Conservation (phyloP, 192 early-diverging fungal species). For the Piromyces sp. region DNA sequence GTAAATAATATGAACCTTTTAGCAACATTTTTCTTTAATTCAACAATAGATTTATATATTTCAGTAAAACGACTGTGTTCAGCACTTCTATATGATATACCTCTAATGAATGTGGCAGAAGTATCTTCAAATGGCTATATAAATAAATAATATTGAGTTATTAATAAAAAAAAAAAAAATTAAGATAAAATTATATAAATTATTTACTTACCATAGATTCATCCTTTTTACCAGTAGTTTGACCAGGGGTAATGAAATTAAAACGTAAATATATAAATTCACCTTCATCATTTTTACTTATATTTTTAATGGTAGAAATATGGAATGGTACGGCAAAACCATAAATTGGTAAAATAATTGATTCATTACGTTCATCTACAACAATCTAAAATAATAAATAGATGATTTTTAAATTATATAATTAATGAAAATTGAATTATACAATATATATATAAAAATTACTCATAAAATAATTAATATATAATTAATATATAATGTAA, state of each 20-base stretch:
- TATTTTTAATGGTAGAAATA: conserved; percentile 86
- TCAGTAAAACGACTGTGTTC: conserved; percentile 68
- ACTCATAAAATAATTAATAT: background rate
- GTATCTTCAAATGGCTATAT: conserved; percentile 62
- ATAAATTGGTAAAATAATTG: conserved; percentile 86
- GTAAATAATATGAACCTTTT: conserved; percentile 34
- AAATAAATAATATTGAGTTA: background rate
- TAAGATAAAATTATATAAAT: background rate
- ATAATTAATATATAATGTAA: background rate
- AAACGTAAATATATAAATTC: conserved; percentile 77
- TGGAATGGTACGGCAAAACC: conserved; percentile 96
- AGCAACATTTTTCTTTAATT: conserved; percentile 77
- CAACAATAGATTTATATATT: conserved; percentile 66
- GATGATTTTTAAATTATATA: background rate
- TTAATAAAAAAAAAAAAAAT: background rate
- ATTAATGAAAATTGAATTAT: background rate
- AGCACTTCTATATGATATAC: conserved; percentile 76
- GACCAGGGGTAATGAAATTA: conserved; percentile 89
- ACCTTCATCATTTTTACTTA: conserved; percentile 84
- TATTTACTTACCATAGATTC: conserved; percentile 37
- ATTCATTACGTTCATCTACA: conserved; percentile 71
- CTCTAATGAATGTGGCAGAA: conserved; percentile 76
- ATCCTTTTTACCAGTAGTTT: conserved; percentile 68
- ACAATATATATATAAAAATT: too few relatives aligned
- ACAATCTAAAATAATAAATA: conserved; percentile 37